phyloP scores from a whole-genome alignment of 2,329 filamentous ascomycete genomes.

The Lachnellula occidentalis region DNA sequence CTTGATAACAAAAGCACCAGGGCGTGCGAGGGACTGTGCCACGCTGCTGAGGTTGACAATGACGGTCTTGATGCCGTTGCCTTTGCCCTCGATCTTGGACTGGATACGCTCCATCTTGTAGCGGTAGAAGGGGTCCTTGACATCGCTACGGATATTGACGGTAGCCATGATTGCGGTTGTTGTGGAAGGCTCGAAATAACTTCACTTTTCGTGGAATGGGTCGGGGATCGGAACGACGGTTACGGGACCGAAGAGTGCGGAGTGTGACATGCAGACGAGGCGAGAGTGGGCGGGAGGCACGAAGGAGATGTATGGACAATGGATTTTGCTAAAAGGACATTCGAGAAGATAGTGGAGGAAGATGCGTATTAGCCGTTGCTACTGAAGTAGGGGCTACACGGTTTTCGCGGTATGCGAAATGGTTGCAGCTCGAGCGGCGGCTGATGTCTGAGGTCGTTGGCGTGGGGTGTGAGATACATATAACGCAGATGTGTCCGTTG shows the following conservation, averaged over 20 bases:
- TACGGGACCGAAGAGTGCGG: constrained; percentile 30
- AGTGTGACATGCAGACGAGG: constrained; percentile 37
- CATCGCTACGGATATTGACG: constrained; percentile 97
- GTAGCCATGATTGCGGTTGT: constrained; percentile 75
- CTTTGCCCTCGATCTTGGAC: constrained; percentile 99
- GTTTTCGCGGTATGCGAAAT: constrained; percentile 94
- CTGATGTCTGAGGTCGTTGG: constrained; percentile 89
- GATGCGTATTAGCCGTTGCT: constrained; percentile 76
- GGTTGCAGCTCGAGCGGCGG: constrained; percentile 92
- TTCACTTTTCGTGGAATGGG: constrained; percentile 12
- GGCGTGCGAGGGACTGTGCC: constrained; percentile 84
- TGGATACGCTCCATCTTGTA: constrained; percentile 99
- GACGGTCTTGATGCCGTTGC: constrained; percentile 99
- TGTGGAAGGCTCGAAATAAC: constrained; percentile 9
- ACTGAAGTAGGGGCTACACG: constrained; percentile 82
- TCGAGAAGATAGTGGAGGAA: constrained; percentile 16
- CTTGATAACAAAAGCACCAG: constrained; percentile 95
- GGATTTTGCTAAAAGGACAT: constrained; percentile 36
- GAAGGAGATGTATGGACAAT: constrained; percentile 47
- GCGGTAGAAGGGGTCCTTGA: constrained; percentile 98
- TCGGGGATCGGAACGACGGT: constrained; percentile 17
- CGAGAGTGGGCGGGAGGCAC: constrained; percentile 29
- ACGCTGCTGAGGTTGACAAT: constrained; percentile 96
- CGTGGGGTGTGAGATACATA: constrained; percentile 45
- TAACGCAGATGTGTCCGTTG: constrained; percentile 33